A percentile compares a stretch with the other conserved stretches of the same genome.
Conservation (phyloP, 371 early-diverging fungal species). For the Rhizopus arrhizus region DNA sequence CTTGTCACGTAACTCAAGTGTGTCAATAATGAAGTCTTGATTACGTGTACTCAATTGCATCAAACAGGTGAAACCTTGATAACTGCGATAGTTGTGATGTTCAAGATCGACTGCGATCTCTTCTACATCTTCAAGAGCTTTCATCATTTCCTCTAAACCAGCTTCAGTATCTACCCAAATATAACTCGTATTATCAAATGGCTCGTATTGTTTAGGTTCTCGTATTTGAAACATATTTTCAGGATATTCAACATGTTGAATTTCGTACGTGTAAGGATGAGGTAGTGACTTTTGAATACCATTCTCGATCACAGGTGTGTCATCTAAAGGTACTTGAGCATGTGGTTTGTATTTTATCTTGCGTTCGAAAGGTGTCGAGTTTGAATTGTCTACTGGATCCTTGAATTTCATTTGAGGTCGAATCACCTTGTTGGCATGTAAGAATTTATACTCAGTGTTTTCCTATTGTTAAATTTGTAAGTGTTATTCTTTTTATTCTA, state of each 20-base stretch:
- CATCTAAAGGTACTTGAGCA: conserved; percentile 77
- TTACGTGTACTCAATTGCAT: conserved; percentile 92
- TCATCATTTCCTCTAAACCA: conserved; percentile 62
- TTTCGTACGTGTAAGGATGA: conserved; percentile 95
- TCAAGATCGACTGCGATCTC: conserved; percentile 96
- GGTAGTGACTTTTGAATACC: conserved; percentile 41
- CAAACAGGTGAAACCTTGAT: conserved; percentile 92
- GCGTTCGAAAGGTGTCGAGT: conserved; percentile 69
- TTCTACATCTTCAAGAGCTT: conserved; percentile 54
- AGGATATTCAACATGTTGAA: conserved; percentile 78
- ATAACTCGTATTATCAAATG: conserved; percentile 64
- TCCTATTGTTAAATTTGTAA: conserved; percentile 20
- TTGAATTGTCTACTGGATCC: conserved; percentile 85
- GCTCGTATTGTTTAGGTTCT: conserved; percentile 60
- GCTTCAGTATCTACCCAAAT: conserved; percentile 78
- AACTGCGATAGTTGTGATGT: conserved; percentile 91
- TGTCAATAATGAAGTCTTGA: conserved; percentile 90
- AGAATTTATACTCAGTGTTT: conserved; percentile 56
- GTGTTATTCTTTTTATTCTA: neutral
- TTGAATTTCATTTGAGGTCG: conserved; percentile 89
- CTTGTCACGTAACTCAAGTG: conserved; percentile 79
- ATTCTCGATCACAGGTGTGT: conserved; percentile 4
- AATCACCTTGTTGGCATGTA: conserved; percentile 76
- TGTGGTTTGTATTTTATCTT: conserved; percentile 84
- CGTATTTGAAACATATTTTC: conserved; percentile 61